These are phyloP conservation scores for Neurospora sp. DNA, from an alignment of 2,329 filamentous ascomycete species.

Conservation along the genomic window DNA sequence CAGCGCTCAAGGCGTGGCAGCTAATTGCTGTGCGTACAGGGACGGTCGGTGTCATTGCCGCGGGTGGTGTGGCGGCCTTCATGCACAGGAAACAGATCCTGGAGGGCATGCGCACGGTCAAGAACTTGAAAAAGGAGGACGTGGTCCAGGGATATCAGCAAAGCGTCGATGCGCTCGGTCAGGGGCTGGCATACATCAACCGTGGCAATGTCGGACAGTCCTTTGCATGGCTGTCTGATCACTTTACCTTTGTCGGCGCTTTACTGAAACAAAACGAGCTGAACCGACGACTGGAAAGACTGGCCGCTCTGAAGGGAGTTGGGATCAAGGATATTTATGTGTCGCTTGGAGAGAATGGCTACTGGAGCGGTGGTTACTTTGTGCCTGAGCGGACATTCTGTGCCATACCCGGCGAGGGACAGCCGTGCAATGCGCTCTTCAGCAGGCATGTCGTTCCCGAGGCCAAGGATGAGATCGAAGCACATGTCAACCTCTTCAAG, in stretches of 20 bases:
- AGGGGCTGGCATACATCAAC: conserved; percentile 48
- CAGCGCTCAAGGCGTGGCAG: conserved; percentile 46
- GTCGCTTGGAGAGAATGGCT: conserved; percentile 61
- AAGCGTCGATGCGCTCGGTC: conserved; percentile 38
- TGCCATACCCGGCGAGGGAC: conserved; percentile 44
- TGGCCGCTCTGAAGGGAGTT: conserved; percentile 52
- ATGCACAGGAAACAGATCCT: conserved; percentile 62
- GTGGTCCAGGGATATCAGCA: conserved; percentile 39
- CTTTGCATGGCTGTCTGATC: conserved; percentile 68
- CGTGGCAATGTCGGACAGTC: conserved; percentile 54
- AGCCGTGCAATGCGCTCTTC: conserved; percentile 32
- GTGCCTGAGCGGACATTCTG: conserved; percentile 70
- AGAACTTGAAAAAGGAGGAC: conserved; percentile 37
- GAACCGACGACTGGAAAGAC: conserved; percentile 52
- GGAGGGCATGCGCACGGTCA: conserved; percentile 34
- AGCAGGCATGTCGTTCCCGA: conserved; percentile 52
- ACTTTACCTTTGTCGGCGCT: conserved; percentile 78
- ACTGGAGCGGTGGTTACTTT: conserved; percentile 50
- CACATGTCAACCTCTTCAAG: conserved; percentile 60
- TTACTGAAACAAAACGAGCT: conserved; percentile 67
- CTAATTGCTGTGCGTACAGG: conserved; percentile 69
- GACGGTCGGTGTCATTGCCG: conserved; percentile 70
- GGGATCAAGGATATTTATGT: conserved; percentile 70
- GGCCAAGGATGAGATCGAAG: conserved; percentile 60
- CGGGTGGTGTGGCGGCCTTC: conserved; percentile 74